Conservation (phyloP, 257 asterid genomes). For the Forsythia viridissima region DNA sequence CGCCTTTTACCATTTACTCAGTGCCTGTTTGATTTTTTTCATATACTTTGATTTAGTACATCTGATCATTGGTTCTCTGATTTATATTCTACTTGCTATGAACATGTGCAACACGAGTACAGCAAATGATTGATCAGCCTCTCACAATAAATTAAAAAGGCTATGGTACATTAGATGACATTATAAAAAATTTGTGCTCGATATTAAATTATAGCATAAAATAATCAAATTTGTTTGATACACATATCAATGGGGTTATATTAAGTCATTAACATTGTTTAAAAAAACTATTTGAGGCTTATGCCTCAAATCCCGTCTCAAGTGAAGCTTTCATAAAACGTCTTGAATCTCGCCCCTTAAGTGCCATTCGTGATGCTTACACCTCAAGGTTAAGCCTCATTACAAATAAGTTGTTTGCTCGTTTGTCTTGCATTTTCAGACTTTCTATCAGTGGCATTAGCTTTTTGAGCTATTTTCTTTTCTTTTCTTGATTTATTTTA, state of each 20-base stretch:
- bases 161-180: background rate
- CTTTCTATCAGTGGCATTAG: too few species aligned
- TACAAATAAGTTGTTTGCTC: too few species aligned
- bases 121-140: background rate
- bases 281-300: too few species aligned
- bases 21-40: background rate
- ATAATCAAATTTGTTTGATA: background rate
- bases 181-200: background rate
- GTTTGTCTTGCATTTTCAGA: too few species aligned
- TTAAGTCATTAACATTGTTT: background rate
- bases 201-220: background rate
- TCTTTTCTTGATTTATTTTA: too few species aligned
- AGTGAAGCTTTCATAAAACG: too few species aligned
- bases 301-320: too few species aligned
- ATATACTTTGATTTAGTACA: constrained; percentile 2
- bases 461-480: too few species aligned
- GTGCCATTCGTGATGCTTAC: too few species aligned
- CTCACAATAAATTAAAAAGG: background rate
- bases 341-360: too few species aligned
- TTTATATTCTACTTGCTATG: constrained; percentile 7
- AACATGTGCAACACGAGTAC: background rate
- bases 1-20: constrained; percentile 1
- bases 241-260: background rate
- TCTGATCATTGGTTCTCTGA: constrained; percentile 14
- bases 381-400: too few species aligned